phyloP scores from a whole-genome alignment of 768 basidiomycete species.

The Tylopilus subfusipes region DNA sequence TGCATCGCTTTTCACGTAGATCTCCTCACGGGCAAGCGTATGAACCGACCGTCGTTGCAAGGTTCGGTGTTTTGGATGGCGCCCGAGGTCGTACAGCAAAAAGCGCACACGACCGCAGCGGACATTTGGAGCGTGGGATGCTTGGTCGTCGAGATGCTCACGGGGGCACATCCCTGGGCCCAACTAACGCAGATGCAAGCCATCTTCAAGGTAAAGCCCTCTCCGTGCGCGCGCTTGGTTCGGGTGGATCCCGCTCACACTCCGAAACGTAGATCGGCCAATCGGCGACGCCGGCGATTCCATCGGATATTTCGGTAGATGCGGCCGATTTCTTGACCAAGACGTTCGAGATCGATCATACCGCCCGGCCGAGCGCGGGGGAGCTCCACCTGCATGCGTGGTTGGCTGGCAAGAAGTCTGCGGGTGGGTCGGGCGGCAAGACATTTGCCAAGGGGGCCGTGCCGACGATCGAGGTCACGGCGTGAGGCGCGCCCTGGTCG shows the following conservation, averaged over 20 bases:
- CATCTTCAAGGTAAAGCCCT: conserved; percentile 84
- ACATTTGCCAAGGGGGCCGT: conserved; percentile 13
- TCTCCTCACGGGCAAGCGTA: conserved; percentile 57
- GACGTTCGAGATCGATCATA: conserved; percentile 85
- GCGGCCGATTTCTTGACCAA: conserved; percentile 82
- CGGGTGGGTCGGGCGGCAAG: conserved; percentile 22
- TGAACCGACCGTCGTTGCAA: conserved; percentile 89
- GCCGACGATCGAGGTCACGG: conserved; percentile 31
- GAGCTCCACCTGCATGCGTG: conserved; percentile 75
- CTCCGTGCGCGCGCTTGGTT: neutral
- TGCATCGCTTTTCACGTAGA: conserved; percentile 19
- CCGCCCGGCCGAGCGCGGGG: conserved; percentile 72
- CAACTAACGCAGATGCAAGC: conserved; percentile 99
- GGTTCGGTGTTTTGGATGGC: conserved; percentile 99
- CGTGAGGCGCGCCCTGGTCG: conserved; percentile 4
- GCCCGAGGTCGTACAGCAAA: conserved; percentile 97
- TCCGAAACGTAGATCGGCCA: conserved; percentile 65
- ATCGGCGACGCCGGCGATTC: conserved; percentile 80
- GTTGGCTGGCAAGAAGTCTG: conserved; percentile 44
- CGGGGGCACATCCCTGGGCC: conserved; percentile 93
- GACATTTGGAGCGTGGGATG: conserved; percentile 98
- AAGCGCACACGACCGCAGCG: conserved; percentile 83
- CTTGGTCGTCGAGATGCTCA: conserved; percentile 94
- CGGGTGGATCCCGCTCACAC: neutral
- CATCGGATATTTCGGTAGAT: conserved; percentile 86